Evolutionary conservation across 1,284 basidiomycete genomes (phyloP), one percentile per base, ranked within the genome.

Genomic region (Boletellus deceptivus): DNA sequence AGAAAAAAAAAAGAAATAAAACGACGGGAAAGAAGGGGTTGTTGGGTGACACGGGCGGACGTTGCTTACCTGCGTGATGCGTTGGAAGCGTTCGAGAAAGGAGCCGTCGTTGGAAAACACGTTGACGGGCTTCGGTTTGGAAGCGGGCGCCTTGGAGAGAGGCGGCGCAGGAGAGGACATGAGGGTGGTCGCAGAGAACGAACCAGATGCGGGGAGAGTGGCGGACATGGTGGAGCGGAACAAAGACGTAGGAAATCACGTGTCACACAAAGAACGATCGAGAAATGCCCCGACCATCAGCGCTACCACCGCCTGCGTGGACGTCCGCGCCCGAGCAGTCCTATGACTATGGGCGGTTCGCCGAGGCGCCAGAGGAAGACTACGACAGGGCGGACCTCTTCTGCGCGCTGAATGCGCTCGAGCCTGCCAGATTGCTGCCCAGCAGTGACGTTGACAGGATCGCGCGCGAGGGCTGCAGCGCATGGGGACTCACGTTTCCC

Each of bases 41-140:
- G 24, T 31, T 4, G 6, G 39, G 22, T 44, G 25, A 25, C 8
- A n/a, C 16, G 17, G 41, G 1, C 16, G 17, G 41, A 1, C 17
- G 20, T 22, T 29, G 50, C 70, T 40, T 52, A 77, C 80, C 75
- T 73, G 77, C 67, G 75, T 75, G 46, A 70, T 67, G 36, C 75
- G 74, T 67, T 79, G 76, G 59, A 82, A 75, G n/a, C 80, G 73
- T 57, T 80, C 75, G 54, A 82, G 65, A 62, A 82, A 82, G 25
- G 79, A 80, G 22, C 80, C 80, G 55, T 82, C 80, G 58, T 81
- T 75, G 58, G 79, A 74, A 62, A 82, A 82, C 24, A 82, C 72
- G 62, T 82, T 82, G 48, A 70, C 61, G 3, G 79, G 72, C 58
- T 79, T 80, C 34, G 65, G 49, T 62, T 76, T 78, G 20, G 63